Evolutionary conservation across 2,329 filamentous ascomycete species (phyloP).

Genomic region (Arthrobotrys conoides): DNA sequence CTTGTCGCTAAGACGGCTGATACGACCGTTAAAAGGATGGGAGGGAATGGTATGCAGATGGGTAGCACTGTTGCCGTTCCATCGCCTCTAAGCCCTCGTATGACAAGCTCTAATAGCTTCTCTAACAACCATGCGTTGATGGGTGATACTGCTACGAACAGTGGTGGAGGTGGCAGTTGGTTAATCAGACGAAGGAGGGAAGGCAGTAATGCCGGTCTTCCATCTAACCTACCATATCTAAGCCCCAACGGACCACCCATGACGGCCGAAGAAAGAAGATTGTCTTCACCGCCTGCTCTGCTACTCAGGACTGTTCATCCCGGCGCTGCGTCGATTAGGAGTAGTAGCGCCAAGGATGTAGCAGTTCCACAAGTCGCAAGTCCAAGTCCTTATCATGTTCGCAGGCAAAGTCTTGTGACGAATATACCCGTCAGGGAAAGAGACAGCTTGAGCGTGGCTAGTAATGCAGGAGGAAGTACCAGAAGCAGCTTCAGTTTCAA

Average conservation of each 20-base stretch:
- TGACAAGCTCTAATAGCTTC: conserved; percentile 51
- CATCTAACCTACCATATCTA: conserved; percentile 43
- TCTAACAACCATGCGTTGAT: conserved; percentile 36
- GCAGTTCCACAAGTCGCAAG: conserved; percentile 45
- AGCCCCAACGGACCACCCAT: conserved; percentile 56
- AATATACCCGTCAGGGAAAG: conserved; percentile 47
- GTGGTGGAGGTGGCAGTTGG: conserved; percentile 30
- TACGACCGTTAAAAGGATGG: not conserved
- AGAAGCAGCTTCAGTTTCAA: conserved; percentile 59
- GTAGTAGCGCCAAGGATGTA: conserved; percentile 30
- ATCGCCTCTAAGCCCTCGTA: conserved; percentile 39
- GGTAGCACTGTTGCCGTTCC: conserved; percentile 23
- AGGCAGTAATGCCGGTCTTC: not conserved
- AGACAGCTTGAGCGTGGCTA: conserved; percentile 48
- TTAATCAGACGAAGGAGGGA: conserved; percentile 39
- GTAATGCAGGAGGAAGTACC: conserved; percentile 46
- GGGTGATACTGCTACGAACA: conserved; percentile 30
- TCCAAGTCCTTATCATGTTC: conserved; percentile 49
- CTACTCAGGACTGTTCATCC: conserved; percentile 42
- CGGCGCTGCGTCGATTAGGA: conserved; percentile 21
- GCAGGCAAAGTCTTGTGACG: conserved; percentile 39
- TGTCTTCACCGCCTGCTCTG: conserved; percentile 46
- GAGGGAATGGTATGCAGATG: not conserved
- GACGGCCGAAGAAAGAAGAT: conserved; percentile 39
- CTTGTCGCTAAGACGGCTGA: conserved; percentile 62